A percentile compares a stretch with the other conserved stretches of the same genome.
Conservation (phyloP, 306 rosid species). For the Cucumis melo region DNA sequence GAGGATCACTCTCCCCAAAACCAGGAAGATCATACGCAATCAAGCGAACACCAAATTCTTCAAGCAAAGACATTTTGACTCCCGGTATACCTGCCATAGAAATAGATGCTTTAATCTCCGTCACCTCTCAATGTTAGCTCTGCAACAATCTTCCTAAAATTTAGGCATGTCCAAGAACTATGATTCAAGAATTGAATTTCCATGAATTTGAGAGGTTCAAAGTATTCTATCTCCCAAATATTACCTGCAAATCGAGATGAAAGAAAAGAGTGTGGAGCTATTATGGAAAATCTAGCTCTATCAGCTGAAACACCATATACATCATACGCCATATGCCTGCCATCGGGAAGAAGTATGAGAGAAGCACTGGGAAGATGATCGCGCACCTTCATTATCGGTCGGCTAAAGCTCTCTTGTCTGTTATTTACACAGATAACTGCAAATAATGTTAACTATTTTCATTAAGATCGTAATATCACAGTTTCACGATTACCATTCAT, state of each 20-base stretch:
- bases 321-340: constrained; percentile 70
- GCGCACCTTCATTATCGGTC: constrained; percentile 35
- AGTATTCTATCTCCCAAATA: background rate
- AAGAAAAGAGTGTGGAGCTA: constrained; percentile 82
- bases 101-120: background rate
- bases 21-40: constrained; percentile 94
- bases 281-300: constrained; percentile 58
- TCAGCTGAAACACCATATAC: constrained; percentile 64
- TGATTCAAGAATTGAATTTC: background rate
- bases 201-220: background rate
- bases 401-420: constrained; percentile 21
- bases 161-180: background rate
- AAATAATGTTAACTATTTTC: constrained; percentile 10
- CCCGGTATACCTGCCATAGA: constrained; percentile 61
- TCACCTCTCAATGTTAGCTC: background rate
- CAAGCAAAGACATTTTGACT: constrained; percentile 53
- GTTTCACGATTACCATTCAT: no score
- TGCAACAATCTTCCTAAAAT: background rate
- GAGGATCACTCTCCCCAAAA: constrained; percentile 98
- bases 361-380: constrained; percentile 72
- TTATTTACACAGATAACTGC: constrained; percentile 56
- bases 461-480: background rate
- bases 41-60: constrained; percentile 72
- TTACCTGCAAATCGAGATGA: constrained; percentile 88
- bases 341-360: constrained; percentile 75